These are phyloP conservation scores for Solanum stenotomum DNA, from an alignment of 257 asterid species.

Conservation along the genomic window DNA sequence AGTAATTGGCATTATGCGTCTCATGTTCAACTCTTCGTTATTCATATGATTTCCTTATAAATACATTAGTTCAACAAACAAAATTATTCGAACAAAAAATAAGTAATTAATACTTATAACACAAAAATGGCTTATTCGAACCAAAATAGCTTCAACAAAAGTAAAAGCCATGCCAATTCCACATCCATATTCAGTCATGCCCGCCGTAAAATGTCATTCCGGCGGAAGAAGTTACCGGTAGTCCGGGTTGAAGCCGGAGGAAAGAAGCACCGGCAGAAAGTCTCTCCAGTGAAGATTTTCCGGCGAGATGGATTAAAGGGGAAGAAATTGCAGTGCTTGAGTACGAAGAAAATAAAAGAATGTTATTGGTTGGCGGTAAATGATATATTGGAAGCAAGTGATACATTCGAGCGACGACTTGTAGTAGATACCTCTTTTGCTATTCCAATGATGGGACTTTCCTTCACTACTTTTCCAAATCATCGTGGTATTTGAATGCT, in stretches of 20 bases:
- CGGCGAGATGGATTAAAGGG: slow-evolving; percentile 33
- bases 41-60: not conserved
- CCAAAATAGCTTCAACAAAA: not conserved
- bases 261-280: slow-evolving; percentile 32
- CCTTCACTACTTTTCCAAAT: slow-evolving; percentile 21
- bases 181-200: not conserved
- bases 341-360: slow-evolving; percentile 33
- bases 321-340: slow-evolving; percentile 22
- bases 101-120: too few species aligned
- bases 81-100: not conserved
- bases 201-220: not conserved
- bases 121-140: slow-evolving; percentile 20
- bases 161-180: not conserved
- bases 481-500: not conserved
- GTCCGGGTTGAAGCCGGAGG: slow-evolving; percentile 38
- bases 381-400: slow-evolving; percentile 33
- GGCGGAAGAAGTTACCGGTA: slow-evolving; percentile 30
- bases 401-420: slow-evolving; percentile 43
- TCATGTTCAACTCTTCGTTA: not conserved
- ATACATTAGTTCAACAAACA: not conserved
- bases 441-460: slow-evolving; percentile 56
- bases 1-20: not conserved
- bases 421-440: slow-evolving; percentile 54
- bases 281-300: slow-evolving; percentile 24
- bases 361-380: slow-evolving; percentile 21